These are phyloP conservation scores for Fusarium tuaranense DNA, from an alignment of 2,329 filamentous ascomycete genomes.

Conservation along the genomic window DNA sequence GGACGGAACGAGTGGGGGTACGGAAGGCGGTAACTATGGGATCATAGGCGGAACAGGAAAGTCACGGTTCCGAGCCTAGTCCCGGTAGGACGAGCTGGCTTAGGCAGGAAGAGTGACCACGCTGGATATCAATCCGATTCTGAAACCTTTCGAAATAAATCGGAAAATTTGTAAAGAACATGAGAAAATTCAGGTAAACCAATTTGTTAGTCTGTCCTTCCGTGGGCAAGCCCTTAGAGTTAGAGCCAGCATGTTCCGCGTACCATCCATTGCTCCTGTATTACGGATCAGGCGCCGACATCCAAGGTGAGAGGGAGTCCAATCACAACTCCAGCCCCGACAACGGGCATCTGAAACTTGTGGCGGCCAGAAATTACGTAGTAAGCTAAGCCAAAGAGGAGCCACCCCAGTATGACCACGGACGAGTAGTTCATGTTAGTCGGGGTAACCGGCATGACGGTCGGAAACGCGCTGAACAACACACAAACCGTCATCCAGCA, in stretches of 20 bases:
- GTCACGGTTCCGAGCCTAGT: not conserved
- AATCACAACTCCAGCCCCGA: not conserved
- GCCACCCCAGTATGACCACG: not conserved
- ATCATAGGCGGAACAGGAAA: not conserved
- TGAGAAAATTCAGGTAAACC: not conserved
- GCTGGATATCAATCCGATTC: not conserved
- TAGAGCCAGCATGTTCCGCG: not conserved
- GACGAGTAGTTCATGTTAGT: slow-evolving; percentile 22
- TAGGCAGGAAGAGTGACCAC: too few relatives aligned
- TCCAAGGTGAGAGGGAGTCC: not conserved
- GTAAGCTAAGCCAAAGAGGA: not conserved
- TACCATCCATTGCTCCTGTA: not conserved
- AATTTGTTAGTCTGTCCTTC: not conserved
- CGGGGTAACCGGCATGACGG: slow-evolving; percentile 8
- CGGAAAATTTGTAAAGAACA: not conserved
- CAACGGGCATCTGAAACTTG: not conserved
- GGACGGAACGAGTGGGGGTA: not conserved
- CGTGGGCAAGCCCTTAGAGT: not conserved
- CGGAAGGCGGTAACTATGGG: not conserved
- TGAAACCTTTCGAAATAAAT: not conserved
- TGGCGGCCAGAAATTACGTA: not conserved
- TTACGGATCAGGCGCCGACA: not conserved
- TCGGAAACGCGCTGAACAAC: slow-evolving; percentile 9
- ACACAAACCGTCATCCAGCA: not conserved
- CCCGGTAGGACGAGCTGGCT: not conserved